Percentiles rank a stretch among this genome's conserved stretches.
phyloP scores from a whole-genome alignment of 2,329 filamentous ascomycete species.

The Aspergillus calidoustus region DNA sequence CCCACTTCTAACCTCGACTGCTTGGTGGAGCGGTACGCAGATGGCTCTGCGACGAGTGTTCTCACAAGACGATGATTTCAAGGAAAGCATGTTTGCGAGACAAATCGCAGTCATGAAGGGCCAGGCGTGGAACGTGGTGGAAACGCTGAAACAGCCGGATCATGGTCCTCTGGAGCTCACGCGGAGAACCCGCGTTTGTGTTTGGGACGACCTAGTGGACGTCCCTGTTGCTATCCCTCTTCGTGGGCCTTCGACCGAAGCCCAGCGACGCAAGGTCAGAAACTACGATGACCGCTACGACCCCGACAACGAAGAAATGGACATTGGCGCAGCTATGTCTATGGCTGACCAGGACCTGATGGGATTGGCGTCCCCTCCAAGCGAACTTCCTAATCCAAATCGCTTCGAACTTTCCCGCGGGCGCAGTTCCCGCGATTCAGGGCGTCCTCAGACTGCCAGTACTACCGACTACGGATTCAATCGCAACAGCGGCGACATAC shows the following conservation, averaged over 20 bases:
- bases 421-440: constrained; percentile 42
- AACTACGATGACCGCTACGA: constrained; percentile 41
- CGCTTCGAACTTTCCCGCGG: constrained; percentile 69
- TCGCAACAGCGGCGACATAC: constrained; percentile 36
- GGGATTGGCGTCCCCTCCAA: constrained; percentile 59
- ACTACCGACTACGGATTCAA: constrained; percentile 38
- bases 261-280: constrained; percentile 67
- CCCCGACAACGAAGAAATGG: constrained; percentile 81
- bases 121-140: constrained; percentile 98
- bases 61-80: constrained; percentile 90
- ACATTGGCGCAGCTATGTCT: constrained; percentile 75
- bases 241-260: constrained; percentile 81
- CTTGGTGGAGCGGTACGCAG: constrained; percentile 97
- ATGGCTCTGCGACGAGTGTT: constrained; percentile 84
- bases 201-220: constrained; percentile 98
- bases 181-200: constrained; percentile 84
- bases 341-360: constrained; percentile 71
- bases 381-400: constrained; percentile 73
- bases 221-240: constrained; percentile 93
- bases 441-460: constrained; percentile 38
- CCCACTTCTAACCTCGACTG: constrained; percentile 89
- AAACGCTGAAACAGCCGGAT: constrained; percentile 89
- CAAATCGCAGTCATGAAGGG: constrained; percentile 99
- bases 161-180: constrained; percentile 94
- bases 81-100: constrained; percentile 98